phyloP scores from a whole-genome alignment of 371 early-diverging fungal genomes.

The Mucor sp. region DNA sequence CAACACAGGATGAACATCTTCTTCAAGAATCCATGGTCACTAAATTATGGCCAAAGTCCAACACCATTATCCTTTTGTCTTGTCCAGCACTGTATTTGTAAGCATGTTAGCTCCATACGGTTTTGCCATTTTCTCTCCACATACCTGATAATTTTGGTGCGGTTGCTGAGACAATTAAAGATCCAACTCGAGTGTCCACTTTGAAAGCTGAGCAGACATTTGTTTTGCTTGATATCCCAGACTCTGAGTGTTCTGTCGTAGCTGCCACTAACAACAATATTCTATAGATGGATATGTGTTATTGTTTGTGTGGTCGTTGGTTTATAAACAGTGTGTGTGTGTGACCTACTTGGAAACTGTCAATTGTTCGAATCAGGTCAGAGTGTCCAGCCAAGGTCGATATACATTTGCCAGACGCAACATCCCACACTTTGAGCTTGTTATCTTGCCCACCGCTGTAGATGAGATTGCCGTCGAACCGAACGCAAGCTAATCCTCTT shows the following conservation, averaged over 20 bases:
- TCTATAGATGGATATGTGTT: slow-evolving; percentile 14
- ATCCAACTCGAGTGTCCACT: slow-evolving; percentile 87
- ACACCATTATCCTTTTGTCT: slow-evolving; percentile 73
- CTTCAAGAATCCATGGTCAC: not conserved
- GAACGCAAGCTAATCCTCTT: slow-evolving; percentile 90
- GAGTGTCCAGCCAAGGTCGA: slow-evolving; percentile 80
- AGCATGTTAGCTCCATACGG: not conserved
- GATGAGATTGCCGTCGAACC: slow-evolving; percentile 82
- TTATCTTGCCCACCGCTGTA: slow-evolving; percentile 93
- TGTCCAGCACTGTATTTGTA: slow-evolving; percentile 45
- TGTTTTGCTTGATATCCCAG: slow-evolving; percentile 68
- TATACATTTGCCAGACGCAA: slow-evolving; percentile 71
- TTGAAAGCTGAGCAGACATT: slow-evolving; percentile 53
- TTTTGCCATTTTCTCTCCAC: not conserved
- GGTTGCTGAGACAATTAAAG: slow-evolving; percentile 84
- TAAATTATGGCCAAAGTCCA: slow-evolving; percentile 67
- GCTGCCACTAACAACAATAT: slow-evolving; percentile 45
- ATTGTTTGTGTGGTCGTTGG: not conserved
- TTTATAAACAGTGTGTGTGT: not conserved
- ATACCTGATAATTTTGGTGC: slow-evolving; percentile 73
- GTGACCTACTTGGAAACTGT: slow-evolving; percentile 52
- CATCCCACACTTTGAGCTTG: slow-evolving; percentile 92
- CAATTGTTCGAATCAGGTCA: slow-evolving; percentile 88
- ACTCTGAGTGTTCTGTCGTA: slow-evolving; percentile 95
- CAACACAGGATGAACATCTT: not conserved